phyloP scores from a whole-genome alignment of 768 basidiomycete species.

The Naematelia encephala region DNA sequence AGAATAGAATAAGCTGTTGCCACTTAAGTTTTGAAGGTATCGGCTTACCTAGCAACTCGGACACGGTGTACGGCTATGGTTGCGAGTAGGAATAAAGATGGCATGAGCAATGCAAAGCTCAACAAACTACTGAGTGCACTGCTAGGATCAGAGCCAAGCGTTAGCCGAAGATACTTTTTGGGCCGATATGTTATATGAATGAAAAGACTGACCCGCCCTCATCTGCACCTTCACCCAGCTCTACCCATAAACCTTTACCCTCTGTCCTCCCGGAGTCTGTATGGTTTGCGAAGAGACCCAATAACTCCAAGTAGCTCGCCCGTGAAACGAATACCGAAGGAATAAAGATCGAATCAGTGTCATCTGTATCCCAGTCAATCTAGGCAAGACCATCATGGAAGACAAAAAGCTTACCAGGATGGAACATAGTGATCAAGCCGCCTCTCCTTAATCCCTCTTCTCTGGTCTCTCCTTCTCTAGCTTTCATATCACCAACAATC shows the following conservation, averaged over 20 bases:
- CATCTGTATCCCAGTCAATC: conserved; percentile 43
- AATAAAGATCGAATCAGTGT: conserved; percentile 78
- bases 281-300: conserved; percentile 66
- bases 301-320: conserved; percentile 70
- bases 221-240: conserved; percentile 42
- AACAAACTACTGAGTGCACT: conserved; percentile 51
- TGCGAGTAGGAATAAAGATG: conserved; percentile 80
- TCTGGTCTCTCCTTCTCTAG: conserved; percentile 52
- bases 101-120: conserved; percentile 79
- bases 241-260: conserved; percentile 40
- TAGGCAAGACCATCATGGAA: not conserved
- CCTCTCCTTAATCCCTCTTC: conserved; percentile 55
- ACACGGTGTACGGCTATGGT: conserved; percentile 87
- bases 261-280: conserved; percentile 58
- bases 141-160: not conserved
- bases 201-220: conserved; percentile 34
- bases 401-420: conserved; percentile 61
- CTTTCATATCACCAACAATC: conserved; percentile 82
- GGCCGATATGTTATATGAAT: not conserved
- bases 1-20: conserved; percentile 61
- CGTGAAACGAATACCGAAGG: conserved; percentile 84
- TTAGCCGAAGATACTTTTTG: too few species aligned
- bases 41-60: conserved; percentile 57
- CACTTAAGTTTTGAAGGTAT: conserved; percentile 82
- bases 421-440: conserved; percentile 84